These are phyloP conservation scores for Stentor coeruleus DNA, from an alignment of 73 alveolate species.

Conservation along the genomic window DNA sequence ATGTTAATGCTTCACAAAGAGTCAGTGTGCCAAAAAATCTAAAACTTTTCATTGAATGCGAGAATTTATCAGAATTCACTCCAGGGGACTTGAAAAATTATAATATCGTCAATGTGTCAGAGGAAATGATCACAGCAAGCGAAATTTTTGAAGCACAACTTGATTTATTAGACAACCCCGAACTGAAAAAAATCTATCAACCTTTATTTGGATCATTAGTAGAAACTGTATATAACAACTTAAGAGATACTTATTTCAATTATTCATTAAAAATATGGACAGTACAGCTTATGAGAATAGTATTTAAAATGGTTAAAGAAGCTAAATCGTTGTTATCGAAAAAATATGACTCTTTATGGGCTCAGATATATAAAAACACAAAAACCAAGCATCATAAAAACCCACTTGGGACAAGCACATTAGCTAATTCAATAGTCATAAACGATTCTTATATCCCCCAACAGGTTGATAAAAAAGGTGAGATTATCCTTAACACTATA, in stretches of 20 bases:
- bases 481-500: not conserved
- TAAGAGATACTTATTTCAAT: not conserved
- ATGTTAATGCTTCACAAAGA: not conserved
- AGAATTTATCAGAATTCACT: not conserved
- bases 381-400: not conserved
- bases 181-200: no score
- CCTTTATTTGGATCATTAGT: not conserved
- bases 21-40: not conserved
- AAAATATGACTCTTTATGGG: not conserved
- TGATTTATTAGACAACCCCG: not conserved
- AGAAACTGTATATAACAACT: not conserved
- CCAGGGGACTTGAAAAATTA: not conserved
- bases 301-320: not conserved
- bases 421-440: not conserved
- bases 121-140: not conserved
- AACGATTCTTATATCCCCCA: not conserved
- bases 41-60: not conserved
- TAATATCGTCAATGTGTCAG: not conserved
- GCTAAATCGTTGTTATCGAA: not conserved
- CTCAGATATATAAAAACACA: not conserved
- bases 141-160: not conserved
- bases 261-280: not conserved
- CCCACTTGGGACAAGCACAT: not conserved
- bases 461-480: constrained; percentile 8
- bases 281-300: not conserved